Evolutionary conservation across 805 yeast genomes (phyloP), one percentile per base, ranked within the genome.

Genomic region (Hanseniaspora lindneri): DNA sequence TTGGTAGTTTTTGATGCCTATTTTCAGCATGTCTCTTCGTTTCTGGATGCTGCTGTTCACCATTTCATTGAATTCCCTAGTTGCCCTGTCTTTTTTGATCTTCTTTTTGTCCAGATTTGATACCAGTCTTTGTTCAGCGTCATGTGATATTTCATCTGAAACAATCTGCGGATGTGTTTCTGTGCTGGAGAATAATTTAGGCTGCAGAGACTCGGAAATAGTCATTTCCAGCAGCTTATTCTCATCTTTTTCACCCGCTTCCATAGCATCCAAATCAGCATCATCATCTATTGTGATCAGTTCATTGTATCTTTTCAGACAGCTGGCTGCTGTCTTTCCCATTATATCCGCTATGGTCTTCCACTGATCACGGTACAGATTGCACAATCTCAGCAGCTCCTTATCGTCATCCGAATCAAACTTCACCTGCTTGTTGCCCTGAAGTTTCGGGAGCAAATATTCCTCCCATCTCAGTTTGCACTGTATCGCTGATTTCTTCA

Each of bases 91-190:
- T 59, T 88, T 86, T 51, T 97, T 66, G 51, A 88, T 84, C 0
- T 96, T 96, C 63, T 89, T 89, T 55, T 88, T 87, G 52, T 97
- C 98, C 61, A 83, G 86, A 0, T 96, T 87, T 57, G 86, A 88
- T 11, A 94, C 84, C 54, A 89, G 67, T 55, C 98, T 74, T 1
- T 96, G 95, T 41, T 81, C 74, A 0, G 98, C 98, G 60, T 92
- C 98, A 39, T 46, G 49, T 7, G 49, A 30, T 4, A 46, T 39
- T 3, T 30, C 21, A 2, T 46, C 43, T 17, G 13, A 30, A 8
- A 8, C 17, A n/a, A 85, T 77, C 7, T 88, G 63, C 96, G 88
- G 86, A 61, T 89, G 96, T 50, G 74, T 67, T 57, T 89, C 96
- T 51, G 85, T 95, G 37, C 86, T 96, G 51, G 80, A 88, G 71